Evolutionary conservation across 164 flowering plant species (phyloP).

Genomic region (Vitis amurensis): DNA sequence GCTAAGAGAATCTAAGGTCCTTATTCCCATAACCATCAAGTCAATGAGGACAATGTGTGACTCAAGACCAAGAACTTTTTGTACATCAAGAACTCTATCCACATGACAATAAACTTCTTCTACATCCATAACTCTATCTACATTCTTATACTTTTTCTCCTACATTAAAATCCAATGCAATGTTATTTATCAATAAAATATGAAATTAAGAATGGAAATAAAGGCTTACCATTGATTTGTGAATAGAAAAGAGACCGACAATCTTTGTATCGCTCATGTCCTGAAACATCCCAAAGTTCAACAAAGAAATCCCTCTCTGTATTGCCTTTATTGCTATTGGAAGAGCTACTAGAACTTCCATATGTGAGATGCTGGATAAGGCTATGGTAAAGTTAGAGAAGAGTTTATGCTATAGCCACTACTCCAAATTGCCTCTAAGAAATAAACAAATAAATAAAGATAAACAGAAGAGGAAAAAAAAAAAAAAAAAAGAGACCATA

Average conservation of each 20-base stretch:
- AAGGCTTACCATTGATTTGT: constrained; percentile 79
- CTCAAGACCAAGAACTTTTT: too few relatives aligned
- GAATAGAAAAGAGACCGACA: constrained; percentile 93
- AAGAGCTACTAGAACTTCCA: constrained; percentile 82
- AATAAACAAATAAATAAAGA: too few relatives aligned
- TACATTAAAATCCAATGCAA: not conserved
- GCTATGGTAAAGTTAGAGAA: constrained; percentile 9
- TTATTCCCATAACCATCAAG: too few relatives aligned
- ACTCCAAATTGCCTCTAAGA: not conserved
- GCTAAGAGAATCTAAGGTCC: too few relatives aligned
- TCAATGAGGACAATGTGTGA: too few relatives aligned
- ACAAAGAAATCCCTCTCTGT: constrained; percentile 87
- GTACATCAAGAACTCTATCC: too few relatives aligned
- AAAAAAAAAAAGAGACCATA: not conserved
- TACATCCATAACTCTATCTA: too few relatives aligned
- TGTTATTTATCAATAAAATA: not conserved
- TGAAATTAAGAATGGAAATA: not conserved
- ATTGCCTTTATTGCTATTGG: constrained; percentile 72
- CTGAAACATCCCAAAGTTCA: constrained; percentile 97
- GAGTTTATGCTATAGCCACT: not conserved
- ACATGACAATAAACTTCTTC: too few relatives aligned
- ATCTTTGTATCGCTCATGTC: constrained; percentile 92
- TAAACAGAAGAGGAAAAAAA: not conserved
- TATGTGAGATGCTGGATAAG: constrained; percentile 65
- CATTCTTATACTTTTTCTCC: not conserved